Evolutionary conservation across 2,329 filamentous ascomycete species (phyloP), one percentile per base, ranked within the genome.

Genomic region (Passalora sequoiae): DNA sequence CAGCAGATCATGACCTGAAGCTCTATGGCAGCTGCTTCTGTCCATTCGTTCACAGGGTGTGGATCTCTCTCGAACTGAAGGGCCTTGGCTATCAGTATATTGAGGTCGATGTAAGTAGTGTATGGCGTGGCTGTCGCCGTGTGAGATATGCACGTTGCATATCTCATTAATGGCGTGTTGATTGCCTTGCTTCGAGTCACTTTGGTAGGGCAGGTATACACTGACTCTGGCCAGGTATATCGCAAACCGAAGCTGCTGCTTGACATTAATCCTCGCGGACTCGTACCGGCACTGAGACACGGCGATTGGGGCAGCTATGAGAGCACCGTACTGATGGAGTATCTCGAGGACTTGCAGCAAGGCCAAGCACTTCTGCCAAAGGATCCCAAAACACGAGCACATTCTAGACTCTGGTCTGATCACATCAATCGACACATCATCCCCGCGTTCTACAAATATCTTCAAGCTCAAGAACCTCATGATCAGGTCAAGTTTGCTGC

Each of bases 31-130:
- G 83, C 56, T 89, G 85, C 62, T 92, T 89, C 64, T 94, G 88
- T 59, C 87, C 87, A 19, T 92, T 91, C 61, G 87, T 88, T 1
- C 87, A 94, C 61, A 80, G 87, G 13, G 84, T 92, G 19, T 94
- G 88, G 88, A 92, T 94, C 51, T 84, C 87, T 1, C 73, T 94
- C 25, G 87, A 94, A 63, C 73, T 81, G 56, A 92, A 92, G 62
- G 76, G 78, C 13, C 73, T 92, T 6, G 70, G 77, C 27, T 94
- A 94, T 60, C 86, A 94, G 61, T 94, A 94, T 65, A 82, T 88
- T 56, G 88, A 94, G 65, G 81, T 87, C 33, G 84, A 94, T 58
- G 84, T n/a, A n/a, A n/a, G n/a, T n/a, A n/a, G n/a, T n/a, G n/a
- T n/a, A n/a, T n/a, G n/a, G n/a, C n/a, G n/a, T n/a, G n/a, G n/a